Evolutionary conservation across 495 filamentous ascomycete genomes (phyloP).

Genomic region (Melanomma pulvis-pyrius): DNA sequence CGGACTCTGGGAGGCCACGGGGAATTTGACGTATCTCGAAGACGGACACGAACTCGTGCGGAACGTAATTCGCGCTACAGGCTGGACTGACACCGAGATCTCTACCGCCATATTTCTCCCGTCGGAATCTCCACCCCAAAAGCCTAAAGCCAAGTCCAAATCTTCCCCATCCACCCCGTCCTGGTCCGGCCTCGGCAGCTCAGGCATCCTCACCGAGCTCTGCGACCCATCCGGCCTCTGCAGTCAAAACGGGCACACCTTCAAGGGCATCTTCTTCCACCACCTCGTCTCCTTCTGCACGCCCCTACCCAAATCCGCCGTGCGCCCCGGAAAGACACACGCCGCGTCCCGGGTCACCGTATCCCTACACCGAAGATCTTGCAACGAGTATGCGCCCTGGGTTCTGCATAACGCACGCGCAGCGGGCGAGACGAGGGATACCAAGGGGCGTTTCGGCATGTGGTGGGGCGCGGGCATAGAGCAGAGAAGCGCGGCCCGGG

Average conservation of each 20-base stretch:
- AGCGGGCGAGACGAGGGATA: slow-evolving; percentile 70
- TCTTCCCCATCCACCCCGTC: background rate
- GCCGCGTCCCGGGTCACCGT: slow-evolving; percentile 34
- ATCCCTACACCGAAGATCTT: slow-evolving; percentile 58
- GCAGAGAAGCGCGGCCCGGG: background rate
- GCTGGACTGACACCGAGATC: slow-evolving; percentile 55
- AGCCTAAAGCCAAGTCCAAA: background rate
- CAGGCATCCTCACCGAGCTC: slow-evolving; percentile 79
- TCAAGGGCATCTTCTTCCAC: slow-evolving; percentile 95
- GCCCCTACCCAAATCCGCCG: slow-evolving; percentile 55
- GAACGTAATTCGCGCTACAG: slow-evolving; percentile 74
- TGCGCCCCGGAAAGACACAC: slow-evolving; percentile 47
- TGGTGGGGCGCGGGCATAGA: slow-evolving; percentile 72
- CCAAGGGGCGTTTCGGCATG: slow-evolving; percentile 72
- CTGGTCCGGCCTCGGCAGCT: slow-evolving; percentile 77
- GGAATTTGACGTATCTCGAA: slow-evolving; percentile 63
- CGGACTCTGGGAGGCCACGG: slow-evolving; percentile 76
- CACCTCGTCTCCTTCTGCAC: slow-evolving; percentile 83
- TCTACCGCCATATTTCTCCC: slow-evolving; percentile 35
- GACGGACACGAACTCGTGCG: slow-evolving; percentile 78
- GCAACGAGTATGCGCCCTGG: slow-evolving; percentile 71
- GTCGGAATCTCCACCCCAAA: slow-evolving; percentile 6
- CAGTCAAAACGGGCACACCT: slow-evolving; percentile 85
- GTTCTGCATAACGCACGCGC: slow-evolving; percentile 75
- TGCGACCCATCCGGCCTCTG: slow-evolving; percentile 78